Evolutionary conservation across 23 red algal genomes (phyloP), one percentile per base, ranked within the genome.

Genomic region (Gracilaria domingensis): DNA sequence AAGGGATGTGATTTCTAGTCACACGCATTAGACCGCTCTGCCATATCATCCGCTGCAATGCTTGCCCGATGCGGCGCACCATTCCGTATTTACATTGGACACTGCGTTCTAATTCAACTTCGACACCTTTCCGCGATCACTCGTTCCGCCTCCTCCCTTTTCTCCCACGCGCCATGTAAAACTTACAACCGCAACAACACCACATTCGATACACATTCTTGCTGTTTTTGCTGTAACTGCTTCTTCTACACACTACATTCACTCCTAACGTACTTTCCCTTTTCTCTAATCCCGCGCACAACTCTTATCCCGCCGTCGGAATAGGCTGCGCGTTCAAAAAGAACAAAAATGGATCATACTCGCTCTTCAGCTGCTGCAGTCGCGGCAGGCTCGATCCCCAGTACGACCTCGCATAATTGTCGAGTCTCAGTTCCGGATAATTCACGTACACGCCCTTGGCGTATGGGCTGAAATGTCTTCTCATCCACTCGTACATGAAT

Each of bases 1-100:
- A 88, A 88, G 64, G 85, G 85, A 88, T 79, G 85, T 88, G 85
- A 88, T 88, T 88, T 88, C 85, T 75, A 88, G 85, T 88, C 85
- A 88, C 85, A 79, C 85, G 85, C 85, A 88, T 78, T 88, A 88
- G 85, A 88, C 85, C 85, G 72, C 85, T 88, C 85, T 88, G 85
- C 85, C 85, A 88, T 88, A 69, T 69, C 64, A 69, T 69, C 64
- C 51, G 48, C 51, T 55, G 13, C 7, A 48, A 48, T 55, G 51
- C 51, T 20, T 20, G 9, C 1, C 14, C 9, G 13, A 55, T 1
- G 51, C 51, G 17, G 6, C 8, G 51, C 17, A 55, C 9, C 51
- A 55, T n/a, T n/a, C n/a, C n/a, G n/a, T n/a, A n/a, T n/a, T n/a
- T n/a, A n/a, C n/a, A n/a, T n/a, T n/a, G n/a, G n/a, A n/a, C n/a